These are phyloP conservation scores for Aspergillus latus DNA, from an alignment of 2,329 filamentous ascomycete species.

Conservation along the genomic window DNA sequence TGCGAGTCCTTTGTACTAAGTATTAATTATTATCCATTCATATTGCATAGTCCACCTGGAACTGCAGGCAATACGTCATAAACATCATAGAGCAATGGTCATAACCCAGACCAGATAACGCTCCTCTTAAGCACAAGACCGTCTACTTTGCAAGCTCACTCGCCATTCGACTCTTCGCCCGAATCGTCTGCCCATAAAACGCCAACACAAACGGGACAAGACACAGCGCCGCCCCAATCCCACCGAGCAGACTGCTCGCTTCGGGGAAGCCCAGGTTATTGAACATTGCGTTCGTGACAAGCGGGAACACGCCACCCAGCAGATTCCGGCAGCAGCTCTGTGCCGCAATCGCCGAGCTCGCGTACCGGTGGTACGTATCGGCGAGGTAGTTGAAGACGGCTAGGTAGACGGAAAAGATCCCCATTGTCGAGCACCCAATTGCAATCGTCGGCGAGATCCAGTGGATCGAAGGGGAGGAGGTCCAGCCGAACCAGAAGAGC, in stretches of 20 bases:
- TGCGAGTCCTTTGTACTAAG: too few species aligned
- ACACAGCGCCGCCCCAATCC: slow-evolving; percentile 66
- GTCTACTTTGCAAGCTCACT: slow-evolving; percentile 37
- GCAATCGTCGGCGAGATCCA: slow-evolving; percentile 73
- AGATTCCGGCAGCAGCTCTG: slow-evolving; percentile 86
- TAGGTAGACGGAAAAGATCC: slow-evolving; percentile 81
- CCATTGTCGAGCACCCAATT: slow-evolving; percentile 72
- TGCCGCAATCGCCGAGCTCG: slow-evolving; percentile 77
- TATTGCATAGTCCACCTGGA: too few species aligned
- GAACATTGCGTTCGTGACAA: slow-evolving; percentile 75
- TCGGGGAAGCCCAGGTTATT: slow-evolving; percentile 66
- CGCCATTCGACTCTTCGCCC: slow-evolving; percentile 74
- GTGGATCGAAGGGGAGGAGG: slow-evolving; percentile 59
- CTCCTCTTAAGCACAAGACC: not conserved
- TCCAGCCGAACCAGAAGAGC: slow-evolving; percentile 78
- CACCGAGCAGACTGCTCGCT: slow-evolving; percentile 74
- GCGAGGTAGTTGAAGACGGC: slow-evolving; percentile 88
- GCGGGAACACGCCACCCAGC: slow-evolving; percentile 75
- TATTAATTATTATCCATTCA: too few species aligned
- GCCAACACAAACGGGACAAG: slow-evolving; percentile 82
- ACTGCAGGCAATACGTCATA: not conserved
- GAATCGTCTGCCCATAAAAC: slow-evolving; percentile 73
- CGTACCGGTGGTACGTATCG: slow-evolving; percentile 79
- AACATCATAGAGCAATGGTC: not conserved
- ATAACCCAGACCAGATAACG: not conserved